Conservation (phyloP, 148 eudicot species). For the Amaranthus hypochondriacus region DNA sequence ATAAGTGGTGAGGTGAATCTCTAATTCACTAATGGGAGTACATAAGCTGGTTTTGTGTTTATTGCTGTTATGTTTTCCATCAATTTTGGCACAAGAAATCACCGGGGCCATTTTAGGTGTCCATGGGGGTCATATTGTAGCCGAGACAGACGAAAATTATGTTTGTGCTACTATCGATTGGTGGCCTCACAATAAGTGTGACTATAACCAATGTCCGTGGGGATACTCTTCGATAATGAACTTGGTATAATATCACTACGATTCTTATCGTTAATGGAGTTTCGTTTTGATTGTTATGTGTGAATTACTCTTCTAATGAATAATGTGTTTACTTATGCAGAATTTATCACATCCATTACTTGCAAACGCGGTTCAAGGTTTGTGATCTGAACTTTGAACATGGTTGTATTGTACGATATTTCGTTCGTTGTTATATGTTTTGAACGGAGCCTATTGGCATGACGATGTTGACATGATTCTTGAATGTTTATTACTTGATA, state of each 20-base stretch:
- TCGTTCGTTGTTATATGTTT: constrained; percentile 6
- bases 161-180: constrained; percentile 91
- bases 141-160: constrained; percentile 64
- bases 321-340: constrained; percentile 34
- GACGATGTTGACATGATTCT: constrained; percentile 4
- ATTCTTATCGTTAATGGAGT: neutral
- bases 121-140: constrained; percentile 44
- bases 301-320: neutral
- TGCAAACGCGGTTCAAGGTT: constrained; percentile 71
- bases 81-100: constrained; percentile 46
- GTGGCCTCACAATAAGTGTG: constrained; percentile 91
- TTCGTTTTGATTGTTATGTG: neutral
- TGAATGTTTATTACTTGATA: constrained; percentile 25
- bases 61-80: constrained; percentile 39
- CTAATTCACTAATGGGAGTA: constrained; percentile 19
- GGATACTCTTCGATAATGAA: constrained; percentile 64
- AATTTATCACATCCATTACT: constrained; percentile 70
- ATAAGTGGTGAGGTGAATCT: neutral
- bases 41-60: constrained; percentile 26
- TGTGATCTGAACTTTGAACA: constrained; percentile 6
- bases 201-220: constrained; percentile 87
- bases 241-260: constrained; percentile 41
- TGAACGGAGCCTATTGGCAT: neutral
- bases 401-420: neutral
- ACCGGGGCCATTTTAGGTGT: constrained; percentile 40